Evolutionary conservation across 495 filamentous ascomycete species (phyloP).

Genomic region (Terfezia boudieri): DNA sequence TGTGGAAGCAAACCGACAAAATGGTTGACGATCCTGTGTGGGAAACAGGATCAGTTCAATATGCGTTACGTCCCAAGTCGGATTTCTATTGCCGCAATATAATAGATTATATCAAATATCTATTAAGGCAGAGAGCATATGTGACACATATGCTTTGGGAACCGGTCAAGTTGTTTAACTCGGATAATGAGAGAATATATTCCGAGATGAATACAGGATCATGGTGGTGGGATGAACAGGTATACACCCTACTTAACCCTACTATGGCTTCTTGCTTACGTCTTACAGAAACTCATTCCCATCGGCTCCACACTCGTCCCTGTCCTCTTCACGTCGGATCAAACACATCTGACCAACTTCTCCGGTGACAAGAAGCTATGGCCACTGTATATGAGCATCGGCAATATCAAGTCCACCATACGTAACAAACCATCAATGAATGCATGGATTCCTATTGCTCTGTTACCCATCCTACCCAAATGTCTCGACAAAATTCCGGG

Average conservation of each 20-base stretch:
- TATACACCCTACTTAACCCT: not conserved
- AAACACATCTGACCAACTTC: slow-evolving; percentile 1
- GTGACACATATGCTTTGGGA: not conserved
- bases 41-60: not conserved
- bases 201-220: too few relatives aligned
- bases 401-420: not conserved
- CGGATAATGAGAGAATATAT: too few relatives aligned
- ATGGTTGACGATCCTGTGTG: not conserved
- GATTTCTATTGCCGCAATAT: too few relatives aligned
- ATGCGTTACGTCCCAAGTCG: not conserved
- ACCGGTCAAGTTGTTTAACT: not conserved
- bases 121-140: not conserved
- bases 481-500: not conserved
- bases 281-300: not conserved
- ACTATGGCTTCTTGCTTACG: too few relatives aligned
- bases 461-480: not conserved
- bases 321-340: not conserved
- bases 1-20: not conserved
- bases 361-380: not conserved
- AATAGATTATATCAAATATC: not conserved
- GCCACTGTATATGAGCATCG: not conserved
- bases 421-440: not conserved
- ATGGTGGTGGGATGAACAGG: not conserved
- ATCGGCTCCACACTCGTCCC: not conserved
- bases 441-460: not conserved